A percentile compares a stretch with the other conserved stretches of the same genome.
phyloP scores from a whole-genome alignment of 352 stramenopile species.

The Pythium chondricola region DNA sequence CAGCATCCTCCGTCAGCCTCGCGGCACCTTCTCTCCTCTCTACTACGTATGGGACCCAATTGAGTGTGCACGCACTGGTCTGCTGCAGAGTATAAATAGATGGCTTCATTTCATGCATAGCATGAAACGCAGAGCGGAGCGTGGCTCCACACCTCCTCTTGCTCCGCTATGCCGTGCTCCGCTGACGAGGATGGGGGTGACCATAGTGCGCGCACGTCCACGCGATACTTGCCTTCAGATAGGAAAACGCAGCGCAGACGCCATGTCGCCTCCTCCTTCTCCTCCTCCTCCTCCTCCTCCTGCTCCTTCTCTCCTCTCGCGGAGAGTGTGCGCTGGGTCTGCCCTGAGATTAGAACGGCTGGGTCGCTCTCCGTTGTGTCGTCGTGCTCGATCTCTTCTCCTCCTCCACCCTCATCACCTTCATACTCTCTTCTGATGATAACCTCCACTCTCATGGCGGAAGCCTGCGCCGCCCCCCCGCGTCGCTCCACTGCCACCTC shows the following conservation, averaged over 20 bases:
- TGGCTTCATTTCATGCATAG: not conserved
- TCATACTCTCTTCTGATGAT: conserved; percentile 7
- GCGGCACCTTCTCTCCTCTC: not conserved
- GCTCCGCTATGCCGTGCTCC: not conserved
- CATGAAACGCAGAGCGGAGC: conserved; percentile 26
- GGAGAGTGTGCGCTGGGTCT: conserved; percentile 5
- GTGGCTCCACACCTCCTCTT: conserved; percentile 37
- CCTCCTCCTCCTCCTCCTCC: not conserved
- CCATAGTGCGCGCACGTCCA: conserved; percentile 23
- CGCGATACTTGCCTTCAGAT: conserved; percentile 45
- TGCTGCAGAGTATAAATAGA: not conserved
- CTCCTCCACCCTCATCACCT: not conserved
- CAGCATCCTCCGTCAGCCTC: conserved; percentile 11
- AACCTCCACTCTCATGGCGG: conserved; percentile 1
- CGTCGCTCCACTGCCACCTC: conserved; percentile 1
- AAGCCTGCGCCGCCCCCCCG: not conserved
- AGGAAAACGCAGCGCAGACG: conserved; percentile 54
- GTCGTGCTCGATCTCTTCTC: not conserved
- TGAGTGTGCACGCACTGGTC: too few relatives aligned
- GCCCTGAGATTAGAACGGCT: conserved; percentile 7
- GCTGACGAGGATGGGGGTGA: not conserved
- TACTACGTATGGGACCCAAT: too few relatives aligned
- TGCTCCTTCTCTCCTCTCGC: not conserved
- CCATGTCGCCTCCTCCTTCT: conserved; percentile 6
- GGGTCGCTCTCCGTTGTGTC: not conserved